phyloP scores from a whole-genome alignment of 305 asterid genomes.

The Solanum hybrid region DNA sequence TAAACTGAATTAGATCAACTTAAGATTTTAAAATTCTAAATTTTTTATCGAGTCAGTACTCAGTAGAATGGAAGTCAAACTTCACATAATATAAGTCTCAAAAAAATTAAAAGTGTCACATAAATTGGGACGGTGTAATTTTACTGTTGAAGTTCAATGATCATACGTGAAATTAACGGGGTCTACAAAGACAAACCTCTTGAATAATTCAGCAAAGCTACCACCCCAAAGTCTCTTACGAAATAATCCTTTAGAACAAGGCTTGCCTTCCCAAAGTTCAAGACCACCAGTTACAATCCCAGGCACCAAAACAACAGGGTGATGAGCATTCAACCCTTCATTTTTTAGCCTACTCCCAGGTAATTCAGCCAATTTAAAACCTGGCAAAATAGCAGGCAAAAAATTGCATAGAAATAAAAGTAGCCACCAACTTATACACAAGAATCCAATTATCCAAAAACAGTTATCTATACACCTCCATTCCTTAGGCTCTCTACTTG shows the following conservation, averaged over 20 bases:
- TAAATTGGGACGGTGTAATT: neutral
- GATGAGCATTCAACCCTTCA: slow-evolving; percentile 38
- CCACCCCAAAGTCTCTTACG: slow-evolving; percentile 85
- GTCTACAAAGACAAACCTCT: slow-evolving; percentile 32
- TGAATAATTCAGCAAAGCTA: slow-evolving; percentile 59
- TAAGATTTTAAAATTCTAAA: neutral
- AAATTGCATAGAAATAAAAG: slow-evolving; percentile 40
- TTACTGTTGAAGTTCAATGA: neutral
- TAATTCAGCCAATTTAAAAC: slow-evolving; percentile 31
- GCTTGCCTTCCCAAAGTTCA: slow-evolving; percentile 88
- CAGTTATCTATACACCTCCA: slow-evolving; percentile 71
- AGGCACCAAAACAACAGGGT: slow-evolving; percentile 76
- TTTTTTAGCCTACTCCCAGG: slow-evolving; percentile 55
- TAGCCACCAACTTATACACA: slow-evolving; percentile 71
- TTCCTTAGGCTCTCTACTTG: slow-evolving; percentile 2
- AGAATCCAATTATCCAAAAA: slow-evolving; percentile 56
- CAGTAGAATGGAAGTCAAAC: neutral
- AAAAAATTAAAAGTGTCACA: neutral
- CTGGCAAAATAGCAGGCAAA: slow-evolving; percentile 31
- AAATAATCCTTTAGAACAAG: slow-evolving; percentile 69
- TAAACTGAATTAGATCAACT: neutral
- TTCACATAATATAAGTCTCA: neutral
- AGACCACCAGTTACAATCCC: slow-evolving; percentile 87
- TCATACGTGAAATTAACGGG: neutral
- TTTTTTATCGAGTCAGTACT: neutral